Evolutionary conservation across 1,139 yeast species (phyloP).

Genomic region (Yamadazyma kanchanaburiensis): DNA sequence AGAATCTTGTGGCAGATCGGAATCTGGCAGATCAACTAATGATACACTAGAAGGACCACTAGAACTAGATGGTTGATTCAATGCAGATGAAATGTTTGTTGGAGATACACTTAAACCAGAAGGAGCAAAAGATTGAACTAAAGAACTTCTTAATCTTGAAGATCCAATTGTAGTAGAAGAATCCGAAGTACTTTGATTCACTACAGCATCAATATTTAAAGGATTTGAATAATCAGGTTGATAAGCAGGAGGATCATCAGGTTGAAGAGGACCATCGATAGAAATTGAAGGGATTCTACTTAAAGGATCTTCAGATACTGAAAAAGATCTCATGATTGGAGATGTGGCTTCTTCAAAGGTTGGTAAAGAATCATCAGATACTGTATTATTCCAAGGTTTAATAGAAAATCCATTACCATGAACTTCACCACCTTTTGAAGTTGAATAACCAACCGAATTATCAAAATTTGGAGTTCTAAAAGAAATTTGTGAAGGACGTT

Average conservation of each 20-base stretch:
- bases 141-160: constrained; percentile 13
- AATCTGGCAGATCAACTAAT: too few species aligned
- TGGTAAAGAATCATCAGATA: constrained; percentile 39
- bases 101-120: constrained; percentile 6
- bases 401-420: constrained; percentile 37
- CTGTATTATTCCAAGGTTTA: constrained; percentile 20
- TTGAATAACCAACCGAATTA: constrained; percentile 6
- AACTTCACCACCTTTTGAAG: constrained; percentile 10
- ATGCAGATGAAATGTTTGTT: constrained; percentile 4
- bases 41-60: too few species aligned
- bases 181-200: constrained; percentile 10
- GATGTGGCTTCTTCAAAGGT: constrained; percentile 58
- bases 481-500: constrained; percentile 9
- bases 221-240: constrained; percentile 23
- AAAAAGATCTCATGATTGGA: constrained; percentile 28
- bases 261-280: constrained; percentile 15
- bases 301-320: constrained; percentile 31
- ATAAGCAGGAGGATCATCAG: constrained; percentile 15
- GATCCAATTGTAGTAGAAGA: constrained; percentile 4
- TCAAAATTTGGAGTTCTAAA: constrained; percentile 37
- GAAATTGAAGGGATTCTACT: constrained; percentile 32
- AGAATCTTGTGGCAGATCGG: too few species aligned
- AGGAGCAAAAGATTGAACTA: constrained; percentile 16
- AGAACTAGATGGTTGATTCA: too few species aligned
- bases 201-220: constrained; percentile 23